Base-by-base conservation (phyloP, 306 rosid species). In the Canavalia ensiformis region DNA sequence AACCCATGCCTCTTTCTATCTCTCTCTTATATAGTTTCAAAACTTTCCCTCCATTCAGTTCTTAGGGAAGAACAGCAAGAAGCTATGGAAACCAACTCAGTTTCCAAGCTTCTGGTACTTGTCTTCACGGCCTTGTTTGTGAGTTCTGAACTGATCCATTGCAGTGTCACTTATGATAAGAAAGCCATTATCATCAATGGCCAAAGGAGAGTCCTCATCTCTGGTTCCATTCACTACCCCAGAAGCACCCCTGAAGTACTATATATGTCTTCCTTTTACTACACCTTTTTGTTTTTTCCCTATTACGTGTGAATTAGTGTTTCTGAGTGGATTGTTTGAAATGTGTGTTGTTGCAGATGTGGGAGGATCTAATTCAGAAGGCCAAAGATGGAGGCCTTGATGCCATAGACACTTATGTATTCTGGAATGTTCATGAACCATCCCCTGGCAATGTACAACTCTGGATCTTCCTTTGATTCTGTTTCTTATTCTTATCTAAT, bases 161-260 rank as follows among this genome's bases (percentile, higher is more conserved):
- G 94, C 79, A 86, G 84, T 39, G 98, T 95, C 8, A 89, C 91
- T 1, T 95, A 95, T 79, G 99, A 95, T 73, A 93, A 54, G 76
- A 95, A 92, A 68, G 96, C 99, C 80, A 90, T 95, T 54, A n/a
- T 93, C 87, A 91, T 95, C 90, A 89, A 95, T 86, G 99, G 99
- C 86, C 92, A 83, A 71, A 82, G 99, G 63, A 94, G 88, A 86
- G 85, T 95, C 47, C 96, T 95, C 81, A 88, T 95, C 46, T 95
- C 99, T 29, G 99, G 99, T 45, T 95, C 99, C 85, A 95, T 95
- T 87, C 99, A 93, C 83, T 95, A 95, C 79, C 97, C 99, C 68
- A 89, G 99, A 89, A 95, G 99, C 86, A 86, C 97, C 7, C 99
- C 97, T 44, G 93, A 93, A 66, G 99, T 92, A 82, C 29, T 49